These are phyloP conservation scores for Rhodotorula sp. DNA, from an alignment of 1,284 basidiomycete species.

Conservation along the genomic window DNA sequence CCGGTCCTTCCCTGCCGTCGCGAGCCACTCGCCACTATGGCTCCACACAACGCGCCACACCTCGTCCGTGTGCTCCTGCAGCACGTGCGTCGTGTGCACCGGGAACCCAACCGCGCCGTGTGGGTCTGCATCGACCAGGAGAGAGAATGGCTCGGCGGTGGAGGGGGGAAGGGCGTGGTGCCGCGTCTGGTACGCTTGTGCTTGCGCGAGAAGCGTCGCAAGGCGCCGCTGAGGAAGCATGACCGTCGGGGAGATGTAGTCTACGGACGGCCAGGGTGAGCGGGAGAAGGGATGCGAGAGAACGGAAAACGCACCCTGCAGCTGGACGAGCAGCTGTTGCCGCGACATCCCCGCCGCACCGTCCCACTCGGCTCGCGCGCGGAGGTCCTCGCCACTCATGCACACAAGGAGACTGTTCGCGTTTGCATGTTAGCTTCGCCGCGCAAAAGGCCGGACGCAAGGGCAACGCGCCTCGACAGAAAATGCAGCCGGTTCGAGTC, in stretches of 20 bases:
- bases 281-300: accelerated
- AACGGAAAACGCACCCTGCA: slow-evolving; percentile 66
- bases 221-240: slow-evolving; percentile 93
- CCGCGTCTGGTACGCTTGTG: slow-evolving; percentile 73
- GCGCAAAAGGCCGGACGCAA: neutral
- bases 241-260: slow-evolving; percentile 79
- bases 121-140: slow-evolving; percentile 83
- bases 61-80: slow-evolving; percentile 85
- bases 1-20: slow-evolving; percentile 84
- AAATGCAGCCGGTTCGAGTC: slow-evolving; percentile 77
- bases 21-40: slow-evolving; percentile 79
- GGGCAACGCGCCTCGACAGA: slow-evolving; percentile 67
- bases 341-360: slow-evolving; percentile 80
- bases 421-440: neutral
- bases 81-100: slow-evolving; percentile 74
- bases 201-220: slow-evolving; percentile 80
- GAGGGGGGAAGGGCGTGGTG: slow-evolving; percentile 59
- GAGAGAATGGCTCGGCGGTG: slow-evolving; percentile 76
- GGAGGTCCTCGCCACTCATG: slow-evolving; percentile 76
- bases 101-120: slow-evolving; percentile 69
- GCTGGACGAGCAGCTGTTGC: slow-evolving; percentile 68
- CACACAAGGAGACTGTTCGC: slow-evolving; percentile 79
- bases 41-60: slow-evolving; percentile 97
- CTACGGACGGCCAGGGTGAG: slow-evolving; percentile 53
- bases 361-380: slow-evolving; percentile 82